Evolutionary conservation across 1,284 basidiomycete species (phyloP).

Genomic region (Sporisorium reilianum): DNA sequence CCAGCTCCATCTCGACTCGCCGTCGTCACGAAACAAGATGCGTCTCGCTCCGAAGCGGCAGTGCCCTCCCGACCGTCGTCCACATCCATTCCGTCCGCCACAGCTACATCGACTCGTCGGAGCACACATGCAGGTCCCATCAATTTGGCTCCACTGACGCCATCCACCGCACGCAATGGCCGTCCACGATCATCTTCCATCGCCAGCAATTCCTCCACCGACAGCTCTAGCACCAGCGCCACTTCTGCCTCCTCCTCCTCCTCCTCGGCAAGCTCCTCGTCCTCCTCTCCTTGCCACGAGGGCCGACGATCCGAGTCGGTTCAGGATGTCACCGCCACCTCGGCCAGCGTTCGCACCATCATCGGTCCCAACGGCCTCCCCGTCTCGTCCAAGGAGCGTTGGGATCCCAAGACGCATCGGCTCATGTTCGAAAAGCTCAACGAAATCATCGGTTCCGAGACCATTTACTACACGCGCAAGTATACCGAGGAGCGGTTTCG

Average conservation of each 20-base stretch:
- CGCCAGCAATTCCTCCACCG: slow-evolving; percentile 15
- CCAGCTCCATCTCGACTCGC: too few species aligned
- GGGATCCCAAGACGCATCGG: slow-evolving; percentile 38
- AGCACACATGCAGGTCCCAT: background rate
- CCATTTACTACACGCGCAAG: slow-evolving; percentile 35
- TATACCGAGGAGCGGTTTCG: slow-evolving; percentile 44
- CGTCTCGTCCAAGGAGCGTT: slow-evolving; percentile 42
- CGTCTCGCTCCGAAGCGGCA: background rate
- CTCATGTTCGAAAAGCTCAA: slow-evolving; percentile 53
- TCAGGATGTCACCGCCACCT: slow-evolving; percentile 37
- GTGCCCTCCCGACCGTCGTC: background rate
- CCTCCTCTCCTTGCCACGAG: slow-evolving; percentile 14
- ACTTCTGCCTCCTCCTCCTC: slow-evolving; percentile 1
- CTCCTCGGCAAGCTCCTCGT: slow-evolving; percentile 4
- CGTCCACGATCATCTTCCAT: slow-evolving; percentile 16
- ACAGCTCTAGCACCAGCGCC: slow-evolving; percentile 13
- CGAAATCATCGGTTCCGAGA: slow-evolving; percentile 42
- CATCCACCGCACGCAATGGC: background rate
- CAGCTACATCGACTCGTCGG: too few species aligned
- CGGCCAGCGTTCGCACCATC: slow-evolving; percentile 26
- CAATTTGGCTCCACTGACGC: background rate
- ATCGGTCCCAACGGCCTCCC: slow-evolving; percentile 34
- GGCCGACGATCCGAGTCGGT: slow-evolving; percentile 33
- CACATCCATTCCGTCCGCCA: background rate
- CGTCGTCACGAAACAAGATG: background rate